Evolutionary conservation across 371 early-diverging fungal species (phyloP).

Genomic region (Batkoa obscura): DNA sequence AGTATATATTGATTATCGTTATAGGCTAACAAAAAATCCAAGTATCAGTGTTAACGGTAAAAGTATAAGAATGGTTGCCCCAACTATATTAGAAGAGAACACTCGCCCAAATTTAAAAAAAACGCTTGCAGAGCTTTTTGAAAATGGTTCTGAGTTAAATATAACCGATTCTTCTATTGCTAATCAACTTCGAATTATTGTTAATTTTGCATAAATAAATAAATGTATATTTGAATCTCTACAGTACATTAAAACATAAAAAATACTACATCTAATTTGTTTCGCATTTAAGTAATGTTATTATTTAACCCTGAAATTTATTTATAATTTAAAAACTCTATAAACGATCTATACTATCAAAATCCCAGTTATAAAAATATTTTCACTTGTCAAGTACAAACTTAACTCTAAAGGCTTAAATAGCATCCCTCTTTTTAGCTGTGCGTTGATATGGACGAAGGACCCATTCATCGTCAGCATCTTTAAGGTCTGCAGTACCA

Average conservation of each 20-base stretch:
- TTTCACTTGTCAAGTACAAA: not conserved
- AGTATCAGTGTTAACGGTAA: slow-evolving; percentile 33
- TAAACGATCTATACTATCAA: too few species aligned
- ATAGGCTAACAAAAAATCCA: slow-evolving; percentile 59
- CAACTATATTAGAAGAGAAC: slow-evolving; percentile 38
- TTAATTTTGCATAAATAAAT: slow-evolving; percentile 11
- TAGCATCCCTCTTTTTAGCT: slow-evolving; percentile 67
- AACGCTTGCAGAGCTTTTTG: slow-evolving; percentile 33
- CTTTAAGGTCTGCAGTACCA: slow-evolving; percentile 85
- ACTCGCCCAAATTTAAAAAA: slow-evolving; percentile 52
- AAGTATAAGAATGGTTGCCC: slow-evolving; percentile 66
- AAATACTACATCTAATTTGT: too few species aligned
- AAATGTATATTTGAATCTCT: too few species aligned
- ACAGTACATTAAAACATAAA: too few species aligned
- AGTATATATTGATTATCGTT: not conserved
- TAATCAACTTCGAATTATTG: slow-evolving; percentile 25
- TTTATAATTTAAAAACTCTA: not conserved
- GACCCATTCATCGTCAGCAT: slow-evolving; percentile 97
- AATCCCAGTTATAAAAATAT: not conserved
- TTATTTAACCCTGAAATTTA: not conserved
- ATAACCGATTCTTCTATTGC: slow-evolving; percentile 60
- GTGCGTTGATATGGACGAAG: slow-evolving; percentile 89
- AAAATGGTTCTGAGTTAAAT: slow-evolving; percentile 36
- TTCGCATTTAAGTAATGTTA: too few species aligned
- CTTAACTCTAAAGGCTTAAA: slow-evolving; percentile 18